Conservation (phyloP, 2,329 filamentous ascomycete genomes). For the Lachnellula cervina region DNA sequence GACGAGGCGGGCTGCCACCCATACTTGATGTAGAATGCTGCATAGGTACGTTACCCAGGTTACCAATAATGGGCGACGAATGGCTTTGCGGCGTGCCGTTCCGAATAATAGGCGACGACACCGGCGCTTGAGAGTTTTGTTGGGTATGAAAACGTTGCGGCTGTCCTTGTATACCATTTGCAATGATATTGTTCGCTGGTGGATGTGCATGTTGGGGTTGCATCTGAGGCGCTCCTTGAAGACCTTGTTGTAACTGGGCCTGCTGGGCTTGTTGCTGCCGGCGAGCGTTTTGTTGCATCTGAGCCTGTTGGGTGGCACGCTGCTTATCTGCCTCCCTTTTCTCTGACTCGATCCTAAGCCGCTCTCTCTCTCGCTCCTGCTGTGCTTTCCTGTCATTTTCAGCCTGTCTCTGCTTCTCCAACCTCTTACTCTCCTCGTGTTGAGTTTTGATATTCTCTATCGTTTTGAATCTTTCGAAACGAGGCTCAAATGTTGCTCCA, state of each 20-base stretch:
- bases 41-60: constrained; percentile 47
- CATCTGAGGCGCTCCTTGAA: constrained; percentile 33
- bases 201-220: constrained; percentile 43
- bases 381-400: constrained; percentile 43
- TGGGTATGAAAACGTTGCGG: constrained; percentile 38
- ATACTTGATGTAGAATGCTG: constrained; percentile 62
- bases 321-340: constrained; percentile 31
- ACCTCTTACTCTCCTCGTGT: constrained; percentile 70
- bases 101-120: constrained; percentile 62
- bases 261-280: constrained; percentile 26
- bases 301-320: constrained; percentile 37
- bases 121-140: constrained; percentile 54
- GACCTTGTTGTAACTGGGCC: constrained; percentile 26
- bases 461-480: constrained; percentile 88
- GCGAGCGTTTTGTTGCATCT: constrained; percentile 33
- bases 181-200: constrained; percentile 38
- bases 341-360: constrained; percentile 29
- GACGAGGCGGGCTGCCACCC: constrained; percentile 62
- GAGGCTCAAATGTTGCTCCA: constrained; percentile 70
- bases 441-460: constrained; percentile 78
- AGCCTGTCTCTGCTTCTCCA: constrained; percentile 64
- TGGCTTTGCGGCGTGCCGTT: constrained; percentile 59
- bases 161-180: constrained; percentile 35
- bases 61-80: constrained; percentile 62
- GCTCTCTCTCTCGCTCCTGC: constrained; percentile 43